These are phyloP conservation scores for Jacaranda mimosifolia DNA, from an alignment of 257 asterid genomes.

Conservation along the genomic window DNA sequence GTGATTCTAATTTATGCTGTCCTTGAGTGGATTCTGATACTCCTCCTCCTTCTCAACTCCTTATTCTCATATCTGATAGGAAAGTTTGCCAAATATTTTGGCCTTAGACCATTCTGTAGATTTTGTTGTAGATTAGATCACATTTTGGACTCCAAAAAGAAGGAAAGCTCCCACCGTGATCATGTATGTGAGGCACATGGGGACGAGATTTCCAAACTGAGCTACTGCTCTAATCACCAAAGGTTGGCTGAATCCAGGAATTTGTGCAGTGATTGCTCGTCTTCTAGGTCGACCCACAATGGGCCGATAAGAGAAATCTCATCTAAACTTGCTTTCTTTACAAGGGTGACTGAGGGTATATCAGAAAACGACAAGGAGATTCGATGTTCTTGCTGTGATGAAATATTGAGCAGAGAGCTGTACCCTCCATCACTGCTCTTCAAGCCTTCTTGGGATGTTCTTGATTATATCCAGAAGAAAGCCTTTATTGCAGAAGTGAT, in stretches of 20 bases:
- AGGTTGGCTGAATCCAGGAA: constrained; percentile 53
- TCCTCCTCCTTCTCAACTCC: constrained; percentile 67
- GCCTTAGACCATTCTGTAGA: constrained; percentile 66
- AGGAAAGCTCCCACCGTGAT: constrained; percentile 35
- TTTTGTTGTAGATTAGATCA: constrained; percentile 64
- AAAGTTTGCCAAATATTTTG: constrained; percentile 57
- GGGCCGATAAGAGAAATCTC: constrained; percentile 21
- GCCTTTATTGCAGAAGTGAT: constrained; percentile 37
- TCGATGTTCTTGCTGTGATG: constrained; percentile 62
- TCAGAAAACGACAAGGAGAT: constrained; percentile 32
- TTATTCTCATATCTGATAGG: constrained; percentile 55
- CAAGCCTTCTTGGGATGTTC: constrained; percentile 57
- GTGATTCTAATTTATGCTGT: constrained; percentile 62
- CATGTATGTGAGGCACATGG: constrained; percentile 68
- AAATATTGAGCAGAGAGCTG: constrained; percentile 31
- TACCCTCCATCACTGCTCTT: constrained; percentile 39
- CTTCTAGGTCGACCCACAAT: constrained; percentile 32
- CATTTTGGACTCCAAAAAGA: constrained; percentile 33
- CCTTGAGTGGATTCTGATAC: constrained; percentile 75
- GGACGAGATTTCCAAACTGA: constrained; percentile 49
- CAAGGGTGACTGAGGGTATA: constrained; percentile 38
- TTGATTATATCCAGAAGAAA: constrained; percentile 43
- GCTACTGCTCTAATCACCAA: constrained; percentile 57
- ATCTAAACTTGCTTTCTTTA: constrained; percentile 32
- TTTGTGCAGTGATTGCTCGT: constrained; percentile 60